Percentiles rank a stretch among this genome's conserved stretches.
Evolutionary conservation across 768 basidiomycete genomes (phyloP).

Genomic region (Clavulina sp.): DNA sequence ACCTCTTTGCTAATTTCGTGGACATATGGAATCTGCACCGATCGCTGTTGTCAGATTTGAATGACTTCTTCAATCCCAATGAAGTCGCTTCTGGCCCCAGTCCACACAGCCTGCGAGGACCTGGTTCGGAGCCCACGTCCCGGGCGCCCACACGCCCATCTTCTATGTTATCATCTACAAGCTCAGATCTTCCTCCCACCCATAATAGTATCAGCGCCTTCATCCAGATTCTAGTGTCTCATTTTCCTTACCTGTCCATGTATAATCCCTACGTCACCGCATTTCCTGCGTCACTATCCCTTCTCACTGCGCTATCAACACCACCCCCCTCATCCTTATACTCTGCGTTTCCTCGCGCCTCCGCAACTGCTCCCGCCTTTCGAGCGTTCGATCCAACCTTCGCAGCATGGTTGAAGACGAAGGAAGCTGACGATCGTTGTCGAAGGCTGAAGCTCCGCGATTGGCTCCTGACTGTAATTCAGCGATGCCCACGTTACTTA

Average conservation of each 20-base stretch:
- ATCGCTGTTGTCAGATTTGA: conserved; percentile 47
- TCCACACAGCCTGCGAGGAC: not conserved
- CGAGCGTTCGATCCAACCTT: conserved; percentile 33
- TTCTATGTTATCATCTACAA: not conserved
- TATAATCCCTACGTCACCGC: conserved; percentile 74
- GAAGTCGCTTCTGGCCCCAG: not conserved
- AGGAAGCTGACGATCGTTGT: conserved; percentile 53
- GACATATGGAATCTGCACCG: conserved; percentile 84
- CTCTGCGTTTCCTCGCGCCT: conserved; percentile 20
- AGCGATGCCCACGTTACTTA: conserved; percentile 75
- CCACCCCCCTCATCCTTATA: not conserved
- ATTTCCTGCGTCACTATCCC: conserved; percentile 36
- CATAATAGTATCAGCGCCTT: not conserved
- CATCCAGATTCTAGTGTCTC: conserved; percentile 38
- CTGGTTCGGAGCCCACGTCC: not conserved
- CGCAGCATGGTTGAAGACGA: conserved; percentile 39
- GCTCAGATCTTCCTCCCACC: not conserved
- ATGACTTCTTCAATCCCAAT: conserved; percentile 23
- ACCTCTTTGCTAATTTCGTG: conserved; percentile 74
- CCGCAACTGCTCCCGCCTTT: not conserved
- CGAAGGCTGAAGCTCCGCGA: conserved; percentile 61
- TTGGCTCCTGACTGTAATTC: conserved; percentile 75
- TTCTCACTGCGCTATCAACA: conserved; percentile 35
- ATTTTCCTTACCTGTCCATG: conserved; percentile 77
- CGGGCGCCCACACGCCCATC: not conserved